Conservation (phyloP, 345 rosid species). For the Citrus trifoliata region DNA sequence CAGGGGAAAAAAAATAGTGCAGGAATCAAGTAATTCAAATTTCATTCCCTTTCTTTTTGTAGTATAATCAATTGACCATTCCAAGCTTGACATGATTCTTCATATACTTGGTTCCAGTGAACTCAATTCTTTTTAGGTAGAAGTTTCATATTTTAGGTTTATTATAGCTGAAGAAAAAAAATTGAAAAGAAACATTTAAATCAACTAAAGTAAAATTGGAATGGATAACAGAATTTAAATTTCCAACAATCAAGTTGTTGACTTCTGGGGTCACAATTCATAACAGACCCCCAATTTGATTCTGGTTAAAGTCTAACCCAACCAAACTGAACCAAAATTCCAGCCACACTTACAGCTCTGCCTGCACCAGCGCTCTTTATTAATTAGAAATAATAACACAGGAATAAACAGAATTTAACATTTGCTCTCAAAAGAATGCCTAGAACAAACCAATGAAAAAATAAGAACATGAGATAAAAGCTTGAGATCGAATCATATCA, state of each 20-base stretch:
- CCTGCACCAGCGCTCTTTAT: neutral
- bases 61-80: too few relatives aligned
- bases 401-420: too few relatives aligned
- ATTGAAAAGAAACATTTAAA: neutral
- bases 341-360: neutral
- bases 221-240: neutral
- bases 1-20: neutral
- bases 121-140: neutral
- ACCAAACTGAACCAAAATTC: neutral
- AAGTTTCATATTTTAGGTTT: too few relatives aligned
- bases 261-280: neutral
- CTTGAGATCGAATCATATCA: too few relatives aligned
- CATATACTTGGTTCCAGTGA: neutral
- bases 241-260: neutral
- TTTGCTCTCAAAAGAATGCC: too few relatives aligned
- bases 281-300: neutral
- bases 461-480: too few relatives aligned
- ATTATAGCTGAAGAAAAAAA: neutral
- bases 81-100: too few relatives aligned
- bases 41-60: neutral
- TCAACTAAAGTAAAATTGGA: neutral
- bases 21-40: neutral
- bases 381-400: too few relatives aligned
- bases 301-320: neutral
- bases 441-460: too few relatives aligned